phyloP scores from a whole-genome alignment of 805 yeast genomes.

The Starmerella davenportii region DNA sequence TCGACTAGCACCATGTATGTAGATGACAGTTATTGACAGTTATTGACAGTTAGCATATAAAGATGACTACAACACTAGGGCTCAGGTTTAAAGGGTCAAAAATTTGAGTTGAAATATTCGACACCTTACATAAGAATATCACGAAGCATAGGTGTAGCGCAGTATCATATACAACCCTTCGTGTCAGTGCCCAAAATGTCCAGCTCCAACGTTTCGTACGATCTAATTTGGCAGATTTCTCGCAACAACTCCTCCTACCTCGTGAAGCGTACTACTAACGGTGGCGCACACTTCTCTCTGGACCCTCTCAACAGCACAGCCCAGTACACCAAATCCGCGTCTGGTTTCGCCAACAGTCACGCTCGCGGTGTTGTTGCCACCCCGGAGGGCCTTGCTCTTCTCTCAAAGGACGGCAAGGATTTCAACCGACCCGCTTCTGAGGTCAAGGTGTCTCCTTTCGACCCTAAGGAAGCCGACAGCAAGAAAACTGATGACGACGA shows the following conservation, averaged over 20 bases:
- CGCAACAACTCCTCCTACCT: conserved; percentile 31
- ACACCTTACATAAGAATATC: not conserved
- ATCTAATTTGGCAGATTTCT: conserved; percentile 36
- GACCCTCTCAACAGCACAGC: conserved; percentile 36
- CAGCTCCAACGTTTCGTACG: conserved; percentile 22
- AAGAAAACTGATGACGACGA: conserved; percentile 30
- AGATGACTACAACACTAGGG: too few species aligned
- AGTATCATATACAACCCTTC: not conserved
- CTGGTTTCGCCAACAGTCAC: conserved; percentile 34
- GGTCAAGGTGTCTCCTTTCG: conserved; percentile 29
- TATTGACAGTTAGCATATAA: too few species aligned
- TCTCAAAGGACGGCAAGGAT: conserved; percentile 30
- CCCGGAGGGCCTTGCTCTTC: conserved; percentile 24
- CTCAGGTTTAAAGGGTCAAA: too few species aligned
- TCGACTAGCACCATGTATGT: too few species aligned
- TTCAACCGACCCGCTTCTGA: conserved; percentile 32
- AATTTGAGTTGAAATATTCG: not conserved
- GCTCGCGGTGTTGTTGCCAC: conserved; percentile 30
- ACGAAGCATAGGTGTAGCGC: too few species aligned
- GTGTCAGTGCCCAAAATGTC: conserved; percentile 12
- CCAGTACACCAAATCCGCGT: conserved; percentile 30
- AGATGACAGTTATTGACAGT: too few species aligned
- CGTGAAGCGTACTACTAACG: conserved; percentile 29
- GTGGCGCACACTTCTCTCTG: conserved; percentile 28
- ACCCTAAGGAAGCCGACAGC: conserved; percentile 28